A percentile compares a stretch with the other conserved stretches of the same genome.
These are phyloP conservation scores for Colletotrichum spinosum DNA, from an alignment of 2,329 filamentous ascomycete species.

Conservation along the genomic window DNA sequence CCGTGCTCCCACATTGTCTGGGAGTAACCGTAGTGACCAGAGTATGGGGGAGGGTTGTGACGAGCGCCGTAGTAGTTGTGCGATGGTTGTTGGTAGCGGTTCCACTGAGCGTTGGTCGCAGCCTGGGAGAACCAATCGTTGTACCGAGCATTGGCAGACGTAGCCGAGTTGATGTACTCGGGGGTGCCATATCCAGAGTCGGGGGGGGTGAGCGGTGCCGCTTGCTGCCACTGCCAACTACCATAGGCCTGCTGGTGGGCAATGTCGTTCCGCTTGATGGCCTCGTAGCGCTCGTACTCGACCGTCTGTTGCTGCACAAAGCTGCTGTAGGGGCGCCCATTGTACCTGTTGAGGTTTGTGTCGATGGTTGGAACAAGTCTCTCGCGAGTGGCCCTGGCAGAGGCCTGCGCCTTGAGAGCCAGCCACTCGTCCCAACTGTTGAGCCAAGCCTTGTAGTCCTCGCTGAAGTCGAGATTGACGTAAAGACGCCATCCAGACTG, in stretches of 20 bases:
- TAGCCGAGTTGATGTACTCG: constrained; percentile 67
- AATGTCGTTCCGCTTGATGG: constrained; percentile 53
- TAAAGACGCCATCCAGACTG: constrained; percentile 88
- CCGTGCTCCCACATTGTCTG: constrained; percentile 63
- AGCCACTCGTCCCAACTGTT: constrained; percentile 71
- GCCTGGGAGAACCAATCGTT: constrained; percentile 66
- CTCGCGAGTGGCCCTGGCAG: constrained; percentile 53
- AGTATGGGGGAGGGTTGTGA: constrained; percentile 49
- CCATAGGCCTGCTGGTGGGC: constrained; percentile 54
- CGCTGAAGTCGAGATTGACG: constrained; percentile 82
- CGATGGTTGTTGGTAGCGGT: constrained; percentile 58
- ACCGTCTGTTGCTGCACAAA: constrained; percentile 68
- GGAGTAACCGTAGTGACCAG: constrained; percentile 58
- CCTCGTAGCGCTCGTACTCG: constrained; percentile 63
- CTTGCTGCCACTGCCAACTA: constrained; percentile 39
- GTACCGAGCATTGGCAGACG: constrained; percentile 66
- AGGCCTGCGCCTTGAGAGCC: constrained; percentile 63
- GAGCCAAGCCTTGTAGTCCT: constrained; percentile 75
- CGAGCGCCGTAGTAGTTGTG: constrained; percentile 53
- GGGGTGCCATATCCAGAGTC: constrained; percentile 73
- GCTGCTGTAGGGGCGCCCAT: constrained; percentile 51
- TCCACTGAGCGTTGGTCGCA: constrained; percentile 56
- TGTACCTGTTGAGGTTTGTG: constrained; percentile 45
- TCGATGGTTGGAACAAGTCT: constrained; percentile 56
- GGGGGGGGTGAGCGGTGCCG: constrained; percentile 66